Conservation (phyloP, 441 rosid genomes). For the Flueggea neowawraea region DNA sequence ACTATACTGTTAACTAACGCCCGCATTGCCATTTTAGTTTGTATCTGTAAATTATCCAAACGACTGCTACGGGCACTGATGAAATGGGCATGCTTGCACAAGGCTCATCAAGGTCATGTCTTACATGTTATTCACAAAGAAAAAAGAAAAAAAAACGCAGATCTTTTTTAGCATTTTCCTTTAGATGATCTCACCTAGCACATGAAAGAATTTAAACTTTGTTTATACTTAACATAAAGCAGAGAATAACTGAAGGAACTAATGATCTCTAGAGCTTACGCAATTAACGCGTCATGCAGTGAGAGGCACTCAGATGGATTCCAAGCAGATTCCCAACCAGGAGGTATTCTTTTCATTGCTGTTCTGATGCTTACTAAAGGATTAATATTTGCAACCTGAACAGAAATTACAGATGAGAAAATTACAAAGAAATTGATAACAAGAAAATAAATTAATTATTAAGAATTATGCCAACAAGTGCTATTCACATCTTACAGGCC, state of each 20-base stretch:
- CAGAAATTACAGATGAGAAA: constrained; percentile 10
- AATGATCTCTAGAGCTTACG: constrained; percentile 41
- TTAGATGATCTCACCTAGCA: too few species aligned
- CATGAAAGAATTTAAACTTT: too few species aligned
- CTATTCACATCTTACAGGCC: constrained; percentile 64
- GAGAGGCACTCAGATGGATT: constrained; percentile 69
- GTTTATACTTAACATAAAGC: too few species aligned
- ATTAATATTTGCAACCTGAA: constrained; percentile 64
- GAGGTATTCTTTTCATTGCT: constrained; percentile 74
- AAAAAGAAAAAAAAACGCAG: not conserved
- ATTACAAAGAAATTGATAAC: not conserved
- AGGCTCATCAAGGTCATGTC: too few species aligned
- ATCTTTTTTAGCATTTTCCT: too few species aligned
- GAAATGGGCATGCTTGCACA: too few species aligned
- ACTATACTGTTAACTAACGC: too few species aligned
- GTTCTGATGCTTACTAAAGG: constrained; percentile 67
- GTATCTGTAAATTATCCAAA: too few species aligned
- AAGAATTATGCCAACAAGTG: not conserved
- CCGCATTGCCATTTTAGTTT: too few species aligned
- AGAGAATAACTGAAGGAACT: constrained; percentile 5
- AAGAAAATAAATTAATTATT: not conserved
- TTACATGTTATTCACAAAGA: not conserved
- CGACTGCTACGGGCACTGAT: too few species aligned
- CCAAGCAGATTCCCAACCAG: constrained; percentile 76
- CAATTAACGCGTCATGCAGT: constrained; percentile 53